Conservation (phyloP, 2,329 filamentous ascomycete species). For the Penicillium sp. region DNA sequence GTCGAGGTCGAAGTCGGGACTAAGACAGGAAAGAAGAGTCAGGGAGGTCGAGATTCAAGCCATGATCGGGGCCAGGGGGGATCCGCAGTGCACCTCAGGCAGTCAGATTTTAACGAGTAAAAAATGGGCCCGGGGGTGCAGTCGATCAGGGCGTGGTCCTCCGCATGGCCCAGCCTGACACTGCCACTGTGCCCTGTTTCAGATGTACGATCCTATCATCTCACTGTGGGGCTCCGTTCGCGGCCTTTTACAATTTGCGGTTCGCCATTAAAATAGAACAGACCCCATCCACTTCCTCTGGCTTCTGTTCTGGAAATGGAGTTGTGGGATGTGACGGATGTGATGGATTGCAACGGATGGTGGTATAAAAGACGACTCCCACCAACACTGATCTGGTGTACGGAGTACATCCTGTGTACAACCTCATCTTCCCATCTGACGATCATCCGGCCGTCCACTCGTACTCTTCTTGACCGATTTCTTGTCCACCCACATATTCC, state of each 20-base stretch:
- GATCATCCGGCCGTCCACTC: background rate
- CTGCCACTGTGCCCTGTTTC: slow-evolving; percentile 4
- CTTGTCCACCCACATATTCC: background rate
- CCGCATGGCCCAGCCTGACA: slow-evolving; percentile 2
- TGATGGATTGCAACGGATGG: background rate
- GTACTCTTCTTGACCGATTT: background rate
- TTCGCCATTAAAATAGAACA: slow-evolving; percentile 3
- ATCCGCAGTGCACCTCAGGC: background rate
- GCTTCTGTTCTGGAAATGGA: background rate
- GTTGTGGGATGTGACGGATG: background rate
- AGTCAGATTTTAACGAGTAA: slow-evolving; percentile 5
- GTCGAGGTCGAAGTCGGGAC: background rate
- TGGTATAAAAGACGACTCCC: background rate
- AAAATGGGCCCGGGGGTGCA: background rate
- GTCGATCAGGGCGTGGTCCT: slow-evolving; percentile 3
- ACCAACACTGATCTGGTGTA: background rate
- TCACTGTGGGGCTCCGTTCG: background rate
- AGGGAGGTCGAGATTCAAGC: slow-evolving; percentile 1
- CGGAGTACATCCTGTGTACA: background rate
- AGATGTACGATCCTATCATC: slow-evolving; percentile 1
- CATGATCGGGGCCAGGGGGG: background rate
- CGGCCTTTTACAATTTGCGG: background rate
- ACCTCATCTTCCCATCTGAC: background rate
- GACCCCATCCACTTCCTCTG: background rate
- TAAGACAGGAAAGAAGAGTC: background rate